Conservation (phyloP, 2,329 filamentous ascomycete genomes). For the Penicillium sp. region DNA sequence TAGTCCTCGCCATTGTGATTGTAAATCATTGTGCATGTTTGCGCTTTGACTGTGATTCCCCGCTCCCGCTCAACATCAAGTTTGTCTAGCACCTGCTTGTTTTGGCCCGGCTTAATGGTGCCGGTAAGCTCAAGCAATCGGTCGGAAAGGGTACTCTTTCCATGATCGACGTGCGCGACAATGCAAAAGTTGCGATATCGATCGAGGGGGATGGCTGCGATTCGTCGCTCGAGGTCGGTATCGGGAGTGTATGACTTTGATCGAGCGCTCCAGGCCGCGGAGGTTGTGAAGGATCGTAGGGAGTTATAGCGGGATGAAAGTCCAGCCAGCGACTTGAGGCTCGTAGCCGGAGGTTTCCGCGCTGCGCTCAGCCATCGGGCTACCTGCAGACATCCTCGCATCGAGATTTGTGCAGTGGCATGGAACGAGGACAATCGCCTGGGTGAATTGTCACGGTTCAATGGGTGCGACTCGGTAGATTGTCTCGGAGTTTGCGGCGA, state of each 20-base stretch:
- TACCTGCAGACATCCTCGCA: constrained; percentile 51
- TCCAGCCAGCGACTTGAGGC: constrained; percentile 29
- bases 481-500: constrained; percentile 3
- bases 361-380: constrained; percentile 48
- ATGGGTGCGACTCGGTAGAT: constrained; percentile 8
- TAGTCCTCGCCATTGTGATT: constrained; percentile 84
- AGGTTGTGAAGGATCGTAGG: constrained; percentile 33
- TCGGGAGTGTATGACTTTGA: constrained; percentile 21
- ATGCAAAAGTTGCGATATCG: constrained; percentile 91
- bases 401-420: constrained; percentile 40
- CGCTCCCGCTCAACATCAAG: constrained; percentile 94
- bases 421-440: constrained; percentile 19
- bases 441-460: neutral
- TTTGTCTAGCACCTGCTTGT: constrained; percentile 96
- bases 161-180: constrained; percentile 97
- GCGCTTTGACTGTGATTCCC: constrained; percentile 97
- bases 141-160: constrained; percentile 93
- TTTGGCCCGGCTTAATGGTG: constrained; percentile 80
- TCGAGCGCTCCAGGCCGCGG: constrained; percentile 25
- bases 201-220: constrained; percentile 52
- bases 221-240: constrained; percentile 60
- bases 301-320: constrained; percentile 18
- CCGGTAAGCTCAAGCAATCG: constrained; percentile 90
- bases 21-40: constrained; percentile 98
- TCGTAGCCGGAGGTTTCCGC: constrained; percentile 32